These are phyloP conservation scores for Irpex sp. DNA, from an alignment of 1,284 basidiomycete species.

Conservation along the genomic window DNA sequence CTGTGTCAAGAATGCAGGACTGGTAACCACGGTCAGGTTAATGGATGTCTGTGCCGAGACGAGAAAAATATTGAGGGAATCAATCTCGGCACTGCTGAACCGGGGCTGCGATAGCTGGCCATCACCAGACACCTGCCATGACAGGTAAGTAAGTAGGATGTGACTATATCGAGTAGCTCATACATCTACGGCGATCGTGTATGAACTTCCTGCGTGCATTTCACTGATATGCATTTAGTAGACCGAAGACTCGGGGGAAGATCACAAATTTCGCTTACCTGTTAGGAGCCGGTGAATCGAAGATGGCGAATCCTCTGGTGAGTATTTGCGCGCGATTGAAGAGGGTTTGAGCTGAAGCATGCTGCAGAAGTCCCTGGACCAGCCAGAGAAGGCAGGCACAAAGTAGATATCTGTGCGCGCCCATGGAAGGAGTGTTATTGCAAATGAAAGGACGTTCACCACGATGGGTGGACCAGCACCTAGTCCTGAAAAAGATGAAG, in stretches of 20 bases:
- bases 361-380: background rate
- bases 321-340: conserved; percentile 37
- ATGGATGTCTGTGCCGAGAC: conserved; percentile 37
- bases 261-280: conserved; percentile 30
- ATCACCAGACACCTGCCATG: conserved; percentile 40
- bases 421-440: background rate
- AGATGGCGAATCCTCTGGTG: conserved; percentile 46
- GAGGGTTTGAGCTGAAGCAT: conserved; percentile 22
- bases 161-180: conserved; percentile 9
- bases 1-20: conserved; percentile 35
- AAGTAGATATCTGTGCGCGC: background rate
- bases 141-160: conserved; percentile 2
- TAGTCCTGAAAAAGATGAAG: background rate
- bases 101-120: conserved; percentile 34
- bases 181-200: conserved; percentile 44
- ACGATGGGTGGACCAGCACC: background rate
- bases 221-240: conserved; percentile 14
- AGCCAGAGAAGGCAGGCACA: background rate
- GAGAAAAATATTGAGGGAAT: conserved; percentile 45
- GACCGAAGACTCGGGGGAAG: background rate
- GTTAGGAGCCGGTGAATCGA: conserved; percentile 40
- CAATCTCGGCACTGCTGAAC: conserved; percentile 35
- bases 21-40: conserved; percentile 45
- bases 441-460: background rate
- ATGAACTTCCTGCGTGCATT: conserved; percentile 31